Percentiles rank a stretch among this genome's conserved stretches.
phyloP scores from a whole-genome alignment of 257 asterid genomes.

The Haberlea rhodopensis region DNA sequence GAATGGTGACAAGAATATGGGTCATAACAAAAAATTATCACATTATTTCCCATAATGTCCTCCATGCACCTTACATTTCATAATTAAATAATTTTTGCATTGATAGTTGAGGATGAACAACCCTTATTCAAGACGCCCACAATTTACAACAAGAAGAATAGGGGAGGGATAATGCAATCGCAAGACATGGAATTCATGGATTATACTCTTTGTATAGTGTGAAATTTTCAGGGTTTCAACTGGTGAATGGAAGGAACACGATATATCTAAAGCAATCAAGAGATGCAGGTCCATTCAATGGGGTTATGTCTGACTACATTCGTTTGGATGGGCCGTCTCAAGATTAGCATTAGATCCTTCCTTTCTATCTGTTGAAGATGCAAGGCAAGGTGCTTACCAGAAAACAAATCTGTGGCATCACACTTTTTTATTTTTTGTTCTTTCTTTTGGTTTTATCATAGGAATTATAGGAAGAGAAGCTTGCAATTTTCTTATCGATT shows the following conservation, averaged over 20 bases:
- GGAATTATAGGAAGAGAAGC: background rate
- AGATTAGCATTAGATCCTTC: background rate
- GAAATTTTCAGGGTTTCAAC: slow-evolving; percentile 30
- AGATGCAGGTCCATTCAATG: slow-evolving; percentile 32
- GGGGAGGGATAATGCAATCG: slow-evolving; percentile 69
- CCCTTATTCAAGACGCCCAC: slow-evolving; percentile 18
- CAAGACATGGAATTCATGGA: slow-evolving; percentile 76
- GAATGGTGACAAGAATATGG: too few species aligned
- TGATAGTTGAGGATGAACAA: slow-evolving; percentile 51
- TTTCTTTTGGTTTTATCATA: background rate
- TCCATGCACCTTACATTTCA: too few species aligned
- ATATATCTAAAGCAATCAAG: slow-evolving; percentile 46
- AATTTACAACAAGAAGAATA: slow-evolving; percentile 36
- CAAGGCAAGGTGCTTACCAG: background rate
- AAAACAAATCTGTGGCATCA: background rate
- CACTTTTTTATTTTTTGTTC: too few species aligned
- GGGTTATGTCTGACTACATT: slow-evolving; percentile 64
- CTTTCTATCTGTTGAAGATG: too few species aligned
- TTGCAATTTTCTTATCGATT: too few species aligned
- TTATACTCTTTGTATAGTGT: slow-evolving; percentile 36
- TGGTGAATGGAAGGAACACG: slow-evolving; percentile 40
- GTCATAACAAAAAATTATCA: too few species aligned
- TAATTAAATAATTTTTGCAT: background rate
- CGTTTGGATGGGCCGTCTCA: slow-evolving; percentile 49
- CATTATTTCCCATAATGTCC: too few species aligned